Evolutionary conservation across 2,329 filamentous ascomycete genomes (phyloP).

Genomic region (Dactylellina drechsleri): DNA sequence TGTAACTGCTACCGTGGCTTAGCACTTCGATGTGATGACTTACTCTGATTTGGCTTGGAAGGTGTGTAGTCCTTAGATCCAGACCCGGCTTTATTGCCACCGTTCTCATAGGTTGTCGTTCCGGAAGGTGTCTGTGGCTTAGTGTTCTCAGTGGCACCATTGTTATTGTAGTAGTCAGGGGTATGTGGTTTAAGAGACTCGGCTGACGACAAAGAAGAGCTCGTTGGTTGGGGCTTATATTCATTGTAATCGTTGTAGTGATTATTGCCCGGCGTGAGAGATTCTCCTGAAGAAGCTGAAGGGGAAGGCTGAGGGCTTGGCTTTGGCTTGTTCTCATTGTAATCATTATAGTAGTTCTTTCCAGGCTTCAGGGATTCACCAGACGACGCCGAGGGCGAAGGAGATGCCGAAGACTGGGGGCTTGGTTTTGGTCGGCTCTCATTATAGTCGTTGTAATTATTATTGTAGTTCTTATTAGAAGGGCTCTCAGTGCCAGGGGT

Average conservation of each 20-base stretch:
- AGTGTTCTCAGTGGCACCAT: neutral
- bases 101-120: no score
- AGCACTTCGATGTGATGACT: neutral
- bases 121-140: no score
- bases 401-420: neutral
- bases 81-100: no score
- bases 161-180: neutral
- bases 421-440: neutral
- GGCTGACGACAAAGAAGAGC: no score
- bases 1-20: neutral
- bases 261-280: neutral
- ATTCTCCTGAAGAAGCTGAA: neutral
- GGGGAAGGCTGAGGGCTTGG: neutral
- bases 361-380: neutral
- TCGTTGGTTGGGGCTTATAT: neutral
- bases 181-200: no score
- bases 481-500: neutral
- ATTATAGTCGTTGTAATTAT: neutral
- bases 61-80: neutral
- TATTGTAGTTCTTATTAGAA: neutral
- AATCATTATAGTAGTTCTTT: neutral
- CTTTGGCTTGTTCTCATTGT: neutral
- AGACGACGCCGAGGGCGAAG: neutral
- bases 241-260: neutral
- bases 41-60: conserved; percentile 1